Conservation (phyloP, 179 eudicot genomes). For the Carnegiea gigantea region DNA sequence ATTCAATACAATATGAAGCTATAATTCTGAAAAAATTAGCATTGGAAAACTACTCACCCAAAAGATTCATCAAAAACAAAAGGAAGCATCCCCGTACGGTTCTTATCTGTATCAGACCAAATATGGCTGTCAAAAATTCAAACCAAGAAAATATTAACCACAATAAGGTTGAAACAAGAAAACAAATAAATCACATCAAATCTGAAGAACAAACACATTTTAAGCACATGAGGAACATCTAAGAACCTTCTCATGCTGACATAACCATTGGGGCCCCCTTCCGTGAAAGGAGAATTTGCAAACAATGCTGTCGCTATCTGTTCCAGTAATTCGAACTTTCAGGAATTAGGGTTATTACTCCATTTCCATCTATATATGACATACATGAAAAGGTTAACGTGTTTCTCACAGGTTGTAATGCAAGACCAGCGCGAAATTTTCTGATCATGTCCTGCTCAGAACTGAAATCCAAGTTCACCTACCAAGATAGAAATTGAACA, state of each 20-base stretch:
- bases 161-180: slow-evolving; percentile 16
- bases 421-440: slow-evolving; percentile 94
- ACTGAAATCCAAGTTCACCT: slow-evolving; percentile 95
- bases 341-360: slow-evolving; percentile 16
- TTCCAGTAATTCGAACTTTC: slow-evolving; percentile 32
- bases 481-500: slow-evolving; percentile 15
- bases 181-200: neutral
- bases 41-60: slow-evolving; percentile 56
- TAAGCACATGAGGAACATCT: slow-evolving; percentile 3
- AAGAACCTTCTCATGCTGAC: slow-evolving; percentile 92
- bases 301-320: slow-evolving; percentile 97
- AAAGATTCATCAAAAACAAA: slow-evolving; percentile 94
- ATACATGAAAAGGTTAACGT: slow-evolving; percentile 15
- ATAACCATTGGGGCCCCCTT: slow-evolving; percentile 95
- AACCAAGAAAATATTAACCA: slow-evolving; percentile 24
- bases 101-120: slow-evolving; percentile 93
- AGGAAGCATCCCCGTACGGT: slow-evolving; percentile 97
- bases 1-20: neutral
- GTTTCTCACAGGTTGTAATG: slow-evolving; percentile 89
- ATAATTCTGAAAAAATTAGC: neutral
- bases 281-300: slow-evolving; percentile 98
- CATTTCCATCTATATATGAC: neutral
- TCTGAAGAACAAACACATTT: slow-evolving; percentile 12
- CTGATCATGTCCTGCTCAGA: slow-evolving; percentile 97
- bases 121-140: slow-evolving; percentile 61